phyloP scores from a whole-genome alignment of 208 protist species.

The Crithidia thermophila region DNA sequence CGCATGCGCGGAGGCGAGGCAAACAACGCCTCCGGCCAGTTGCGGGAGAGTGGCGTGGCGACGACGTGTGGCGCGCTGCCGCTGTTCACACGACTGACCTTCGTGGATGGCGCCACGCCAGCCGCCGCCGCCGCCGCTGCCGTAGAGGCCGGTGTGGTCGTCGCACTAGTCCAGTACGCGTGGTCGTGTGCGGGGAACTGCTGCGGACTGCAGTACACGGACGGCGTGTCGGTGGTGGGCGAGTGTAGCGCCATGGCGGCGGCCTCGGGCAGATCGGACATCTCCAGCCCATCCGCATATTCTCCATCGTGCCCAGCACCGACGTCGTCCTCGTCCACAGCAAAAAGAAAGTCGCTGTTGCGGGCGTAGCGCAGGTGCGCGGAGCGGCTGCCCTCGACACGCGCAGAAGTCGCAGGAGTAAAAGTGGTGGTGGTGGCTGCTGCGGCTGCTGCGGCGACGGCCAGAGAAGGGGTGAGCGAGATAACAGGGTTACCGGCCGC shows the following conservation, averaged over 20 bases:
- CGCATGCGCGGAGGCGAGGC: not conserved
- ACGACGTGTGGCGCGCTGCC: not conserved
- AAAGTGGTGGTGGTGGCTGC: not conserved
- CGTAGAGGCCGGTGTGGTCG: not conserved
- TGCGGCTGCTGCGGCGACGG: no score
- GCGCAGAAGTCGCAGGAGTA: no score
- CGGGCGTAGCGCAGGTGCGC: constrained; percentile 17
- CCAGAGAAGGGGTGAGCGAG: no score
- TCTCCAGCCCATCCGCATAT: not conserved
- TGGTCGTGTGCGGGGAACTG: not conserved
- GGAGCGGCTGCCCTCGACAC: no score
- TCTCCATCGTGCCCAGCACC: not conserved
- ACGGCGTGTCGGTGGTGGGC: not conserved
- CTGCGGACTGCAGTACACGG: constrained; percentile 30
- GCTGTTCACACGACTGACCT: not conserved
- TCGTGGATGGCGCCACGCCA: not conserved
- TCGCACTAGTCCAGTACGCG: not conserved
- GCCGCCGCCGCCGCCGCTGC: not conserved
- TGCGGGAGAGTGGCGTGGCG: not conserved
- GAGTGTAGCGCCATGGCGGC: not conserved
- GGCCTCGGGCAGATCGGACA: not conserved
- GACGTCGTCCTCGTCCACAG: constrained; percentile 11
- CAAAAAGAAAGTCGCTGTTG: constrained; percentile 24
- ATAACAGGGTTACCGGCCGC: no score
- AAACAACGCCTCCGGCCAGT: constrained; percentile 3